Percentiles rank a stretch among this genome's conserved stretches.
Conservation (phyloP, 306 rosid species). For the Ochetophila trinervis region DNA sequence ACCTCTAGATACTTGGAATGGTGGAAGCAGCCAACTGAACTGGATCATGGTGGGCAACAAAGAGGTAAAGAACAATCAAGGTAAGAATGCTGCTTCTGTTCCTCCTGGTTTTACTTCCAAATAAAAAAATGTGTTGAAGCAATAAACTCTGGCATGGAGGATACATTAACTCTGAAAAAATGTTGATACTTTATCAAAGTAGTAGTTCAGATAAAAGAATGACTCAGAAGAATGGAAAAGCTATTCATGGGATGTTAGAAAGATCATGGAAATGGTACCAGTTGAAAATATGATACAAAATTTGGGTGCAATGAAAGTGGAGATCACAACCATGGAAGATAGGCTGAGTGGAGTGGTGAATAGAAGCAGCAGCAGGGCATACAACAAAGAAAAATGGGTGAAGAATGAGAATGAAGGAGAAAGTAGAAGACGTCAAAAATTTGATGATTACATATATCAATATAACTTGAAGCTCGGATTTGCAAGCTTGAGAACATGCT, state of each 20-base stretch:
- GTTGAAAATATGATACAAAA: not conserved
- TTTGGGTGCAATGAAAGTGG: not conserved
- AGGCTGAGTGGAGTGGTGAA: no score
- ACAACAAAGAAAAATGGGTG: no score
- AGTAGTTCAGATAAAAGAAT: no score
- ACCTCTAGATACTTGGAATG: slow-evolving; percentile 33
- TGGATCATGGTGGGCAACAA: not conserved
- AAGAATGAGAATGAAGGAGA: not conserved
- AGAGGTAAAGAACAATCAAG: not conserved
- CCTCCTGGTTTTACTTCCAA: slow-evolving; percentile 17
- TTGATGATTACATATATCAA: not conserved
- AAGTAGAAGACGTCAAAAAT: not conserved
- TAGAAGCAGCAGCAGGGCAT: no score
- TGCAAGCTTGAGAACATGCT: not conserved
- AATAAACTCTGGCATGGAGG: not conserved
- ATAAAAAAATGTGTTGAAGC: not conserved
- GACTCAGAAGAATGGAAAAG: not conserved
- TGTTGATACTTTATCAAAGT: not conserved
- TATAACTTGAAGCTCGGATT: slow-evolving; percentile 2
- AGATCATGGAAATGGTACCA: not conserved
- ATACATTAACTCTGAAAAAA: not conserved
- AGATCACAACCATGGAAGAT: no score
- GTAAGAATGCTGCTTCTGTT: not conserved
- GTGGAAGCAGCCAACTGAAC: slow-evolving; percentile 35
- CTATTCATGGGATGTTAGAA: not conserved